Conservation (phyloP, 345 rosid genomes). For the Bruguiera sexangula region DNA sequence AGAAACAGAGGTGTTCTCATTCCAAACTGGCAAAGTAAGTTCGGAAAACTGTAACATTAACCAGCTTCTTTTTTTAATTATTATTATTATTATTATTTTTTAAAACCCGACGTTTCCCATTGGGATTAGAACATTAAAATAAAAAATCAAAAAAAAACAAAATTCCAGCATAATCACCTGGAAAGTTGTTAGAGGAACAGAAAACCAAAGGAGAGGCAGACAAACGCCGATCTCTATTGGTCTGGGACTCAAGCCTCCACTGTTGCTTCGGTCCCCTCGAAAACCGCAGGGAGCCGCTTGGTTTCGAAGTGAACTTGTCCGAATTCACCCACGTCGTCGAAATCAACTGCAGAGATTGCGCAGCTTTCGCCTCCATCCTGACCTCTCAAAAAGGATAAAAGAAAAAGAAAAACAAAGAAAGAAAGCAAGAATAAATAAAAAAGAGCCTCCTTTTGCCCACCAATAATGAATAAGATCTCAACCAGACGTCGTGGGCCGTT, state of each 20-base stretch:
- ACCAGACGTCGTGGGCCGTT: too few relatives aligned
- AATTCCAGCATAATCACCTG: conserved; percentile 41
- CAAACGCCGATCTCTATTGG: conserved; percentile 9
- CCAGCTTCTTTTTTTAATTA: too few relatives aligned
- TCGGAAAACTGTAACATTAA: too few relatives aligned
- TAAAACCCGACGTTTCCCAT: too few relatives aligned
- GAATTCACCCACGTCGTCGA: conserved; percentile 34
- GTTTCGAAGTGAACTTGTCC: conserved; percentile 28
- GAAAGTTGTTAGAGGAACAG: conserved; percentile 41
- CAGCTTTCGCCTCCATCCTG: conserved; percentile 56
- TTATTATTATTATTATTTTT: too few relatives aligned
- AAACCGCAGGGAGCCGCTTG: conserved; percentile 28
- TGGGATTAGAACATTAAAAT: not conserved
- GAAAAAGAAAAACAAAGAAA: too few relatives aligned
- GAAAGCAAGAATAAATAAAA: too few relatives aligned
- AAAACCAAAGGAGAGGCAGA: conserved; percentile 36
- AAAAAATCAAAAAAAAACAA: too few relatives aligned
- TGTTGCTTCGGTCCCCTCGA: conserved; percentile 31
- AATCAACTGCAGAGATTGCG: conserved; percentile 44
- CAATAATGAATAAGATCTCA: too few relatives aligned
- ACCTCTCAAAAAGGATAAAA: too few relatives aligned
- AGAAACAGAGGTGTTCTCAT: not conserved
- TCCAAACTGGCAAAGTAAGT: not conserved
- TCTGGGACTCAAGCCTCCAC: conserved; percentile 31
- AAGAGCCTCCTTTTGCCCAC: too few relatives aligned